These are phyloP conservation scores for Cyberlindnera nakhonratchasimensis DNA, from an alignment of 805 yeast species.

Conservation along the genomic window DNA sequence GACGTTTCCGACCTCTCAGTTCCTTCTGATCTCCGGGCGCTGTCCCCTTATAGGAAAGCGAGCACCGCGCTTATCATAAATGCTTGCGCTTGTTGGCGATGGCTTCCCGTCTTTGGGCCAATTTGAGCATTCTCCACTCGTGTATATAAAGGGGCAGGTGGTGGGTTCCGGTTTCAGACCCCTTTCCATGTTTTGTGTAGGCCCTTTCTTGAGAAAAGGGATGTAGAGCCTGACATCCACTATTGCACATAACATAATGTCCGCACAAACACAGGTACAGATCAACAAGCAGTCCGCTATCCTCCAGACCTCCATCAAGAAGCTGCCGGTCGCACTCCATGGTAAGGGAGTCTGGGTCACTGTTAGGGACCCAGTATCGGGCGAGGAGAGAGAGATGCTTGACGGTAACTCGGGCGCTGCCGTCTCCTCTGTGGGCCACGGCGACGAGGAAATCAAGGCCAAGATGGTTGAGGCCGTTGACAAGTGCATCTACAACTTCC, in stretches of 20 bases:
- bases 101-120: conserved; percentile 6
- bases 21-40: neutral
- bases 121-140: too few species aligned
- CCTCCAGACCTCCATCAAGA: conserved; percentile 33
- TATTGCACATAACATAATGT: conserved; percentile 1
- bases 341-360: conserved; percentile 38
- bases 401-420: conserved; percentile 52
- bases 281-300: conserved; percentile 19
- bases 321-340: conserved; percentile 32
- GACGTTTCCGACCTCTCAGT: neutral
- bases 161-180: too few species aligned
- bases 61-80: conserved; percentile 10
- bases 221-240: neutral
- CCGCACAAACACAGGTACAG: conserved; percentile 12
- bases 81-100: conserved; percentile 6
- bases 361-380: conserved; percentile 36
- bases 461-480: conserved; percentile 39
- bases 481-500: conserved; percentile 37
- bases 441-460: conserved; percentile 37
- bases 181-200: too few species aligned
- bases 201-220: neutral
- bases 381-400: conserved; percentile 31
- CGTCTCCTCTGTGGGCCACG: conserved; percentile 47
- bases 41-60: conserved; percentile 3
- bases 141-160: too few species aligned